Evolutionary conservation across 2,329 filamentous ascomycete genomes (phyloP).

Genomic region (Hypoxylon sp.): DNA sequence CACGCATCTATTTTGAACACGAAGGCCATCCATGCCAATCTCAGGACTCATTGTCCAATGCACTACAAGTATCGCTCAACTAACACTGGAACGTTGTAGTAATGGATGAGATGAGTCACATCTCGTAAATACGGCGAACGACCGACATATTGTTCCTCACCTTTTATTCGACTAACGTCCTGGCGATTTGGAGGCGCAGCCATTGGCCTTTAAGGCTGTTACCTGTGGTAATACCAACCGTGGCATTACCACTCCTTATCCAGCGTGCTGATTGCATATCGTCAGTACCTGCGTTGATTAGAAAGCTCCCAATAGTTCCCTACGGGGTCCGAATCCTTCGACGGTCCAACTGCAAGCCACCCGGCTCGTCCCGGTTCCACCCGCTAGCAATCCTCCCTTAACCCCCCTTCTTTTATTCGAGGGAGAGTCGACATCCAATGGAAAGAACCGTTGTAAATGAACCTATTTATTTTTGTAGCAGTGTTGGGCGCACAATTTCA

Average conservation of each 20-base stretch:
- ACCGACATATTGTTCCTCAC: background rate
- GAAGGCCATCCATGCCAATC: background rate
- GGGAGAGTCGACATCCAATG: background rate
- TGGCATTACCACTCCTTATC: background rate
- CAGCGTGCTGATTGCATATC: background rate
- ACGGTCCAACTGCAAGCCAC: background rate
- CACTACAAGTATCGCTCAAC: background rate
- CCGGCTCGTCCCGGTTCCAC: background rate
- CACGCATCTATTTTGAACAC: constrained; percentile 6
- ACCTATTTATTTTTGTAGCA: too few relatives aligned
- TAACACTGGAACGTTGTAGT: background rate
- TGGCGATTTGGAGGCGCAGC: background rate
- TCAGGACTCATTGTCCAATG: background rate
- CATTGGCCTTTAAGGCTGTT: background rate
- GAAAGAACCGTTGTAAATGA: too few relatives aligned
- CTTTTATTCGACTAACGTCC: background rate
- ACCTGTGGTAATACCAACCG: background rate
- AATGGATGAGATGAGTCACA: background rate
- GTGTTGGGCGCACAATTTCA: too few relatives aligned
- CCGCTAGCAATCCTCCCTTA: background rate
- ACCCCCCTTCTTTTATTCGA: background rate
- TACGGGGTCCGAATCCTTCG: constrained; percentile 7
- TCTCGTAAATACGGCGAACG: background rate
- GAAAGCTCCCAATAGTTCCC: background rate
- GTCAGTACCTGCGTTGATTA: background rate